Conservation (phyloP, 1,139 yeast genomes). For the Debaryomyces sp. region DNA sequence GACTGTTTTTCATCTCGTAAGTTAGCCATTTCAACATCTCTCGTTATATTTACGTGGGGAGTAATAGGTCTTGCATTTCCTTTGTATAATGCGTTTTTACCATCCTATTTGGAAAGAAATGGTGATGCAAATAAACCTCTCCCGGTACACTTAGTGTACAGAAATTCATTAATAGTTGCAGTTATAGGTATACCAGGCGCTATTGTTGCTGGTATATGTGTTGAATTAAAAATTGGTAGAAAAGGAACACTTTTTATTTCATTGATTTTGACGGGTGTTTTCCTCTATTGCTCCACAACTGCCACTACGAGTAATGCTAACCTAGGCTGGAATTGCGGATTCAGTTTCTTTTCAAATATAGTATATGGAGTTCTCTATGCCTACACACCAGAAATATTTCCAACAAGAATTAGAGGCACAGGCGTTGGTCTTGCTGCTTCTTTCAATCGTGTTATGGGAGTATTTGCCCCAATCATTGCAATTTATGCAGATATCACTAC, state of each 20-base stretch:
- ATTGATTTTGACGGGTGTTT: conserved; percentile 39
- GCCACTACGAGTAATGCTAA: conserved; percentile 41
- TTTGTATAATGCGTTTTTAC: conserved; percentile 46
- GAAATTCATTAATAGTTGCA: conserved; percentile 44
- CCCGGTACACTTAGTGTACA: conserved; percentile 38
- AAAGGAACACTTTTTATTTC: conserved; percentile 41
- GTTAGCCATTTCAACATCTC: conserved; percentile 34
- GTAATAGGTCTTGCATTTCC: conserved; percentile 51
- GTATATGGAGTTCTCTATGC: conserved; percentile 51
- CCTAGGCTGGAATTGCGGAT: conserved; percentile 49
- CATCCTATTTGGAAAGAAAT: conserved; percentile 38
- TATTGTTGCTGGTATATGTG: conserved; percentile 40
- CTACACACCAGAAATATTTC: conserved; percentile 49
- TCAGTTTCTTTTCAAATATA: conserved; percentile 42
- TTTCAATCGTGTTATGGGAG: conserved; percentile 43
- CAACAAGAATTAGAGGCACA: conserved; percentile 44
- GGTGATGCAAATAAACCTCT: conserved; percentile 35
- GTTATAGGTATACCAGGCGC: conserved; percentile 48
- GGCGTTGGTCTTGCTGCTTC: conserved; percentile 48
- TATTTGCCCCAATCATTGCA: conserved; percentile 49
- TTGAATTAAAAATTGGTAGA: conserved; percentile 42
- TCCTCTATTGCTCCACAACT: conserved; percentile 45
- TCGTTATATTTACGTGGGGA: conserved; percentile 45
- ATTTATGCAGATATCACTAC: conserved; percentile 46
- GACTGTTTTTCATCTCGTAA: conserved; percentile 39